Evolutionary conservation across 257 asterid genomes (phyloP).

Genomic region (Nicotiana sylvestris): DNA sequence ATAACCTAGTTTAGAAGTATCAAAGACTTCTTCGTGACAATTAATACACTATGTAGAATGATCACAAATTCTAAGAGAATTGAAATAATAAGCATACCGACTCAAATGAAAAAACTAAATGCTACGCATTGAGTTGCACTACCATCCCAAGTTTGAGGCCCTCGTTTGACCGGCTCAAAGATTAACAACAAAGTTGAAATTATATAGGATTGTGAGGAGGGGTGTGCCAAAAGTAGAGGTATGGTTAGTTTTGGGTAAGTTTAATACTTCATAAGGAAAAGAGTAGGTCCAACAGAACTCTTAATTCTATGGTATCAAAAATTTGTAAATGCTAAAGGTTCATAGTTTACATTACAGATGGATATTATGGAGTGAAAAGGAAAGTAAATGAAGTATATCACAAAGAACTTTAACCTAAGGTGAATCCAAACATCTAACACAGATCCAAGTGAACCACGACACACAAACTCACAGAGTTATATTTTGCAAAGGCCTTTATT

Average conservation of each 20-base stretch:
- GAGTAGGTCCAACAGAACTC: not conserved
- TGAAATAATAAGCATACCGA: not conserved
- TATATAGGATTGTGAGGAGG: not conserved
- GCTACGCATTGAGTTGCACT: not conserved
- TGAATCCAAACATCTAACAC: not conserved
- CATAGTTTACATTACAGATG: not conserved
- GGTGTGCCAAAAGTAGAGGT: not conserved
- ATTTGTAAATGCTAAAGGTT: not conserved
- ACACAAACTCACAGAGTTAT: not conserved
- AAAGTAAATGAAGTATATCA: not conserved
- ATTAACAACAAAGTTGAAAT: not conserved
- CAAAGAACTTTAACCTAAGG: not conserved
- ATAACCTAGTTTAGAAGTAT: not conserved
- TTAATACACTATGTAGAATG: not conserved
- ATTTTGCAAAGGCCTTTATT: not conserved
- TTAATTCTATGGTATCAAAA: not conserved
- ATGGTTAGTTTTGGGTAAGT: not conserved
- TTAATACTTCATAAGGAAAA: not conserved
- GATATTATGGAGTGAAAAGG: not conserved
- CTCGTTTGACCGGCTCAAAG: not conserved
- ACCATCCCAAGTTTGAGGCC: not conserved
- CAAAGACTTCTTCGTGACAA: not conserved
- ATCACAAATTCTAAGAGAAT: not conserved
- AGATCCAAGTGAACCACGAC: not conserved
- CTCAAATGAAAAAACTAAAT: not conserved